Conservation (phyloP, 768 basidiomycete species). For the Nidularia sp. region DNA sequence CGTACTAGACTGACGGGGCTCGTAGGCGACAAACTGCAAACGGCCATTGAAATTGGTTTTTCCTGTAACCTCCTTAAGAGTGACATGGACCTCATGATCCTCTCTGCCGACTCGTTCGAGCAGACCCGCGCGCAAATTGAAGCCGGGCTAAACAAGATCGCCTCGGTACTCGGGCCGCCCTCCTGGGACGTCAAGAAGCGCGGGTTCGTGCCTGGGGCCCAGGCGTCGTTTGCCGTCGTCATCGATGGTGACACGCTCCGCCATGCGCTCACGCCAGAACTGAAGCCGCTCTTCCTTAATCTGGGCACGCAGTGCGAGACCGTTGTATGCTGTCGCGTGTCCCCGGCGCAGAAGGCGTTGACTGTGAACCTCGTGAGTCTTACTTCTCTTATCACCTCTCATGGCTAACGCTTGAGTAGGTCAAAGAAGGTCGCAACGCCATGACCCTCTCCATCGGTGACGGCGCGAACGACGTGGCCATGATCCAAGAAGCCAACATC, state of each 20-base stretch:
- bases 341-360: slow-evolving; percentile 96
- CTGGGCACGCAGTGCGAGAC: slow-evolving; percentile 96
- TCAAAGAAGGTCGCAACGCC: slow-evolving; percentile 92
- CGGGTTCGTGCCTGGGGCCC: slow-evolving; percentile 61
- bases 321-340: slow-evolving; percentile 97
- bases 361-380: slow-evolving; percentile 82
- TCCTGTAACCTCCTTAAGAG: slow-evolving; percentile 92
- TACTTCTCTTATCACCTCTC: neutral
- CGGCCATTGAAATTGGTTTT: slow-evolving; percentile 97
- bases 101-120: slow-evolving; percentile 78
- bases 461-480: slow-evolving; percentile 96
- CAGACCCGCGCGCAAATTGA: slow-evolving; percentile 84
- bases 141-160: slow-evolving; percentile 91
- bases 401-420: slow-evolving; percentile 35
- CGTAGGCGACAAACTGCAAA: slow-evolving; percentile 92
- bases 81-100: slow-evolving; percentile 96
- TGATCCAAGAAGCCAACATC: slow-evolving; percentile 99
- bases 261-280: slow-evolving; percentile 68
- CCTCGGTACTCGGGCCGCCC: slow-evolving; percentile 78
- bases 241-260: slow-evolving; percentile 94
- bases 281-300: slow-evolving; percentile 86
- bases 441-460: slow-evolving; percentile 98
- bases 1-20: neutral
- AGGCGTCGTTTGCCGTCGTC: slow-evolving; percentile 86
- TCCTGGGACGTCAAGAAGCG: slow-evolving; percentile 55